phyloP scores from a whole-genome alignment of 2,329 filamentous ascomycete genomes.

The Stagonosporopsis tanaceti region DNA sequence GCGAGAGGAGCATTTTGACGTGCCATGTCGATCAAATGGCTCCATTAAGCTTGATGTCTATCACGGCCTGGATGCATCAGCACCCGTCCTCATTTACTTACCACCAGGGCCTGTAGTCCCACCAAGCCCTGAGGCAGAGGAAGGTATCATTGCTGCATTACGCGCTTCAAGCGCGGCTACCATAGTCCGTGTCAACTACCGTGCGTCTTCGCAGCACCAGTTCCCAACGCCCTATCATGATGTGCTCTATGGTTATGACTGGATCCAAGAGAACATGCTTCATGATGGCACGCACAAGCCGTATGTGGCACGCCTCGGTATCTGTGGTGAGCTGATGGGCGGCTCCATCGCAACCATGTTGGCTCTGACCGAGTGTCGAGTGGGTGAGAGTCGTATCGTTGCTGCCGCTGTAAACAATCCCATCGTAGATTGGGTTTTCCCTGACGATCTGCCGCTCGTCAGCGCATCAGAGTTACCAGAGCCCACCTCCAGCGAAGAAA shows the following conservation, averaged over 20 bases:
- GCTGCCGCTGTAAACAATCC: conserved; percentile 58
- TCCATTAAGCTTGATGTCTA: conserved; percentile 51
- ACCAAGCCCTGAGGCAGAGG: conserved; percentile 36
- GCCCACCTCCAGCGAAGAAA: conserved; percentile 41
- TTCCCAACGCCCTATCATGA: conserved; percentile 59
- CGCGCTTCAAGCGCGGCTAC: conserved; percentile 49
- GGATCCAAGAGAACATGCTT: conserved; percentile 52
- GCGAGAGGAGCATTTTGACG: conserved; percentile 39
- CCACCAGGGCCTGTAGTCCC: conserved; percentile 52
- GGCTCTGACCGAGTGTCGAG: conserved; percentile 58
- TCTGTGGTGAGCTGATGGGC: conserved; percentile 59
- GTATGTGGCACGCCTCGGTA: conserved; percentile 48
- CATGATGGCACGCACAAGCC: conserved; percentile 29
- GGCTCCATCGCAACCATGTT: conserved; percentile 59
- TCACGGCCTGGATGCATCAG: conserved; percentile 36
- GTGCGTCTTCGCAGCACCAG: conserved; percentile 44
- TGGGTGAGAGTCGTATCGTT: conserved; percentile 51
- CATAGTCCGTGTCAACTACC: conserved; percentile 57
- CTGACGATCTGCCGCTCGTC: conserved; percentile 40
- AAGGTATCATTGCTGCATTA: conserved; percentile 46
- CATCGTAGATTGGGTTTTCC: conserved; percentile 58
- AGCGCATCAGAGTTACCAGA: conserved; percentile 37
- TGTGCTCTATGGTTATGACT: conserved; percentile 58
- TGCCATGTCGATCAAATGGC: conserved; percentile 55
- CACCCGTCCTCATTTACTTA: conserved; percentile 53